These are phyloP conservation scores for Pezicula radicicola DNA, from an alignment of 2,329 filamentous ascomycete species.

Conservation along the genomic window DNA sequence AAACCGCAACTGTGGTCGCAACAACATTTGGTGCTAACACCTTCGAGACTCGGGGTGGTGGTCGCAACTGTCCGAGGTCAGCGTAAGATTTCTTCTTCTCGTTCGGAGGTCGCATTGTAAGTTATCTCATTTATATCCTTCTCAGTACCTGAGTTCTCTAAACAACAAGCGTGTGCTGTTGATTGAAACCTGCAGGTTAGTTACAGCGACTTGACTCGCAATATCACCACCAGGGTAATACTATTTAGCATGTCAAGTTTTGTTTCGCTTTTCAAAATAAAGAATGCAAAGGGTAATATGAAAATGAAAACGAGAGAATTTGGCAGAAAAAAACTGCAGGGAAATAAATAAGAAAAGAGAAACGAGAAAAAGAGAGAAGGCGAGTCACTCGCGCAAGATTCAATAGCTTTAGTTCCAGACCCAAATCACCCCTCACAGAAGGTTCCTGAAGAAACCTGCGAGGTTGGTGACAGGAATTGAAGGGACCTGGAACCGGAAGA, in stretches of 20 bases:
- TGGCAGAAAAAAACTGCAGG: not conserved
- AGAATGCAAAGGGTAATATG: not conserved
- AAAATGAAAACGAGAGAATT: not conserved
- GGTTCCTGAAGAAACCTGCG: not conserved
- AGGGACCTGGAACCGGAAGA: no score
- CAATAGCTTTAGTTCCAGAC: not conserved
- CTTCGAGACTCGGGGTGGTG: constrained; percentile 9
- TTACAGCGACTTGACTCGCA: not conserved
- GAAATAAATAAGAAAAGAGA: not conserved
- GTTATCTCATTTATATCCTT: constrained; percentile 1
- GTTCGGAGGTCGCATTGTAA: constrained; percentile 7
- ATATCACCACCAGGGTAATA: constrained; percentile 6
- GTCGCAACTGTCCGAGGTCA: not conserved
- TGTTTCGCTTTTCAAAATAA: not conserved
- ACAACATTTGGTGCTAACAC: constrained; percentile 18
- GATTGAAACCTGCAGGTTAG: not conserved
- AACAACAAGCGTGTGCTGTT: constrained; percentile 1
- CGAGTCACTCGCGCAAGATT: not conserved
- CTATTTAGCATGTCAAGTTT: not conserved
- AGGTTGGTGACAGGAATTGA: no score
- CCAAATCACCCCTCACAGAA: not conserved
- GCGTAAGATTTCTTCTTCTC: not conserved
- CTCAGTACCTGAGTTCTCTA: constrained; percentile 2
- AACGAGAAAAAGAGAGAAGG: not conserved
- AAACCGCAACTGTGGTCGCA: constrained; percentile 6